phyloP scores from a whole-genome alignment of 2,329 filamentous ascomycete species.

The Pseudocercospora macadamiae region DNA sequence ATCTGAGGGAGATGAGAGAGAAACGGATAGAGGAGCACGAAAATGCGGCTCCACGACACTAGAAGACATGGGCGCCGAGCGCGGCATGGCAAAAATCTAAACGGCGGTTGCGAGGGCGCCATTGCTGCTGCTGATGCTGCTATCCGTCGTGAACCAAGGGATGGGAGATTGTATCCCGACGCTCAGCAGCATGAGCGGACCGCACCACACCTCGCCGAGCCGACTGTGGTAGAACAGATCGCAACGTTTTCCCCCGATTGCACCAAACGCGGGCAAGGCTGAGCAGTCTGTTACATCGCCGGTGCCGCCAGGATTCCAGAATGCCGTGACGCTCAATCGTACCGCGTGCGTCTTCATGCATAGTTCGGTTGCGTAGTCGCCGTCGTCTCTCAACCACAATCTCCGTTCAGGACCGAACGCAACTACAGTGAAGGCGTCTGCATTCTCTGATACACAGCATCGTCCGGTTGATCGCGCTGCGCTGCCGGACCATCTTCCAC shows the following conservation, averaged over 20 bases:
- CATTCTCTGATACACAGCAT: conserved; percentile 13
- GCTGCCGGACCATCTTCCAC: conserved; percentile 16
- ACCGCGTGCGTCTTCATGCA: conserved; percentile 8
- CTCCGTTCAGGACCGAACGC: conserved; percentile 14
- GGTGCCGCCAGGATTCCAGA: background rate
- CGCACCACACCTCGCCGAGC: conserved; percentile 10
- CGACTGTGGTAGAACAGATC: background rate
- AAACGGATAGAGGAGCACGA: background rate
- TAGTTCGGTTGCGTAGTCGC: conserved; percentile 9
- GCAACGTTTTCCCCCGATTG: conserved; percentile 2
- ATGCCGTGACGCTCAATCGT: background rate
- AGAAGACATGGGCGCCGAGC: conserved; percentile 5
- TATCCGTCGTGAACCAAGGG: background rate
- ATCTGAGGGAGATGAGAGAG: background rate
- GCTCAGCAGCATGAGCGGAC: conserved; percentile 7
- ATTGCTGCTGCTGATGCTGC: background rate
- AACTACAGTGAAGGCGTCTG: background rate
- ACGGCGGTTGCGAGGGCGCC: background rate
- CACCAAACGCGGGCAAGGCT: conserved; percentile 11
- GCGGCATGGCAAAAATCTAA: conserved; percentile 6
- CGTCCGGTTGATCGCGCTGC: conserved; percentile 22
- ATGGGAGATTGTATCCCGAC: background rate
- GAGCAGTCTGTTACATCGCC: background rate
- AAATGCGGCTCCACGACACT: background rate
- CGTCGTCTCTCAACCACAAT: conserved; percentile 4